Evolutionary conservation across 164 flowering plant species (phyloP).

Genomic region (Protea cynaroides): DNA sequence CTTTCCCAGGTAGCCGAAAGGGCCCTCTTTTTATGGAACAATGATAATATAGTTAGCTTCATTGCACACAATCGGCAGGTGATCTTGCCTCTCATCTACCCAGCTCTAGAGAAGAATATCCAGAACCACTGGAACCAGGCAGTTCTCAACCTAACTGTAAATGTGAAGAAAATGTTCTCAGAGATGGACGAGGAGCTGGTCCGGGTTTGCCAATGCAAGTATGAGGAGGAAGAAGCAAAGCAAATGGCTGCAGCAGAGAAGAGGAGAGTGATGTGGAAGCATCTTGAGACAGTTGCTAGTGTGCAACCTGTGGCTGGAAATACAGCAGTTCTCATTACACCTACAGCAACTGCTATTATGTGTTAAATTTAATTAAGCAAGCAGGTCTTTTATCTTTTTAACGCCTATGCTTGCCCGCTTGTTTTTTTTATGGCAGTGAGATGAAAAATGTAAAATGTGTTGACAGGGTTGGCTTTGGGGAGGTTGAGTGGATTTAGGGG

Average conservation of each 20-base stretch:
- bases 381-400: background rate
- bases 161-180: conserved; percentile 64
- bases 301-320: conserved; percentile 56
- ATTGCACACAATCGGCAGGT: conserved; percentile 74
- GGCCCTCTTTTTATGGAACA: conserved; percentile 92
- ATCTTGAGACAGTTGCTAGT: conserved; percentile 57
- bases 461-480: background rate
- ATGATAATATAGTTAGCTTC: conserved; percentile 72
- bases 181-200: conserved; percentile 81
- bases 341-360: conserved; percentile 12
- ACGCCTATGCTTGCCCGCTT: background rate
- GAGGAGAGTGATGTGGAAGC: conserved; percentile 62
- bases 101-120: conserved; percentile 72
- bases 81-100: conserved; percentile 61
- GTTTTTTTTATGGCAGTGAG: background rate
- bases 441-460: conserved; percentile 4
- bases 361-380: conserved; percentile 13
- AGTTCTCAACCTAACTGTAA: conserved; percentile 69
- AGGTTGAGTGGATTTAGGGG: background rate
- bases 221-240: conserved; percentile 48
- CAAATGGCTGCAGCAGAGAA: conserved; percentile 32
- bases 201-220: conserved; percentile 41
- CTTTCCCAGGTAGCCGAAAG: conserved; percentile 95
- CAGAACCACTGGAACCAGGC: conserved; percentile 87
- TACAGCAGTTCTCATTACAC: conserved; percentile 64